These are phyloP conservation scores for Ustilago shanxiensis DNA, from an alignment of 1,284 basidiomycete species.

Conservation along the genomic window DNA sequence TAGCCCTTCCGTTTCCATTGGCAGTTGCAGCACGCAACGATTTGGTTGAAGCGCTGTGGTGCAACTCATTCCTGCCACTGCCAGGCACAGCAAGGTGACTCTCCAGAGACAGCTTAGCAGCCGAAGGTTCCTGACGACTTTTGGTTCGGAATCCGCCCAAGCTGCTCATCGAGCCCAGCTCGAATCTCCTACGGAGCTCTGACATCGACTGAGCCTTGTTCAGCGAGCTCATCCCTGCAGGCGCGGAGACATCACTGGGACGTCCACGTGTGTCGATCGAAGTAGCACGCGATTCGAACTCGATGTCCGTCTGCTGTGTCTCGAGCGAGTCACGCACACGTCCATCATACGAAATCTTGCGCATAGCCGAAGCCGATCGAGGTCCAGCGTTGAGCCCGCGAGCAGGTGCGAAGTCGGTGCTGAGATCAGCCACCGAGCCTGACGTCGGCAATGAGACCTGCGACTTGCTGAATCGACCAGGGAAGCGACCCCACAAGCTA, in stretches of 20 bases:
- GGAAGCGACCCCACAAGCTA: conserved; percentile 45
- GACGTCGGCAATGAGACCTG: conserved; percentile 40
- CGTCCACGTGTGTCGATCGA: conserved; percentile 37
- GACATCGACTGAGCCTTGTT: conserved; percentile 45
- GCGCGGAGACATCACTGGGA: conserved; percentile 31
- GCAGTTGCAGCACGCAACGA: conserved; percentile 19
- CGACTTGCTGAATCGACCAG: conserved; percentile 43
- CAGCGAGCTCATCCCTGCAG: conserved; percentile 6
- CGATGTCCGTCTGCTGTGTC: conserved; percentile 47
- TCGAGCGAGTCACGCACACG: conserved; percentile 47
- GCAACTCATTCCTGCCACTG: conserved; percentile 3
- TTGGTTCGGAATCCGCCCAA: conserved; percentile 21
- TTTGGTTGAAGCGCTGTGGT: conserved; percentile 28
- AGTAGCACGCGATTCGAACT: conserved; percentile 47
- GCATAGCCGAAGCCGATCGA: conserved; percentile 46
- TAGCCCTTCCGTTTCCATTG: conserved; percentile 17
- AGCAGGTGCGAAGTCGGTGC: conserved; percentile 19
- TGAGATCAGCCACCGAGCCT: conserved; percentile 32
- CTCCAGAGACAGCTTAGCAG: conserved; percentile 32
- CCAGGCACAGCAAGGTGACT: conserved; percentile 21
- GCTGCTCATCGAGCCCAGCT: conserved; percentile 18
- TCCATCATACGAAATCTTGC: conserved; percentile 42
- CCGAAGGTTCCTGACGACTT: conserved; percentile 18
- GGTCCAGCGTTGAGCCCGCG: conserved; percentile 26
- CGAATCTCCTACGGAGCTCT: conserved; percentile 36